Percentiles rank a stretch among this genome's conserved stretches.
Evolutionary conservation across 2,329 filamentous ascomycete genomes (phyloP).

Genomic region (Botryotinia convoluta): DNA sequence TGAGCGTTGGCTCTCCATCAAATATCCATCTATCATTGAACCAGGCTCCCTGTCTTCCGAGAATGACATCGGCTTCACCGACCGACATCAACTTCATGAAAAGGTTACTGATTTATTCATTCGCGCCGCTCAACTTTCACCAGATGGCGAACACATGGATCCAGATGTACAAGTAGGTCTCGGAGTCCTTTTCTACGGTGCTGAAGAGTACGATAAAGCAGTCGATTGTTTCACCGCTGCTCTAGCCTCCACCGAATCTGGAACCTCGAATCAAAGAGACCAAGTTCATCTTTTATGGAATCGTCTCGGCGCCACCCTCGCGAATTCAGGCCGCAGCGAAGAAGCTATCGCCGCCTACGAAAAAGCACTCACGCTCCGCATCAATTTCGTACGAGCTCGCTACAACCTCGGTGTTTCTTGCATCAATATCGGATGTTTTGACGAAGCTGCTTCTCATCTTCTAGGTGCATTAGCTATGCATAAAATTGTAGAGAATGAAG

Average conservation of each 20-base stretch:
- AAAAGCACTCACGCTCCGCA: slow-evolving; percentile 81
- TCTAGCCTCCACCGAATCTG: slow-evolving; percentile 79
- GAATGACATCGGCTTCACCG: slow-evolving; percentile 89
- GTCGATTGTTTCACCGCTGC: slow-evolving; percentile 97
- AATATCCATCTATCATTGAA: slow-evolving; percentile 81
- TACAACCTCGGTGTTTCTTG: slow-evolving; percentile 97
- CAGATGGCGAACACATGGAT: slow-evolving; percentile 92
- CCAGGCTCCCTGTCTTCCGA: slow-evolving; percentile 66
- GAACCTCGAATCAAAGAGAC: slow-evolving; percentile 76
- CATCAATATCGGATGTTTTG: slow-evolving; percentile 95
- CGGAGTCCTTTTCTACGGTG: slow-evolving; percentile 95
- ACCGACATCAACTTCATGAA: slow-evolving; percentile 83
- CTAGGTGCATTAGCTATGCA: slow-evolving; percentile 93
- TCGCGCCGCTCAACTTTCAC: slow-evolving; percentile 84
- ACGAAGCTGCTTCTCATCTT: slow-evolving; percentile 88
- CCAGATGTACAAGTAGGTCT: slow-evolving; percentile 97
- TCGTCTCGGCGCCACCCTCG: slow-evolving; percentile 88
- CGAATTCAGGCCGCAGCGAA: slow-evolving; percentile 89
- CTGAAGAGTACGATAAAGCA: slow-evolving; percentile 96
- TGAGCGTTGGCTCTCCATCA: slow-evolving; percentile 93
- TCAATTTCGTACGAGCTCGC: slow-evolving; percentile 93
- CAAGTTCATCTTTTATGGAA: slow-evolving; percentile 97
- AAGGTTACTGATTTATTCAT: slow-evolving; percentile 92
- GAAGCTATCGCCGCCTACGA: slow-evolving; percentile 97
- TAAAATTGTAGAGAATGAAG: slow-evolving; percentile 84